Base-by-base conservation (phyloP, 805 yeast genomes). In the Lipomyces japonicus region DNA sequence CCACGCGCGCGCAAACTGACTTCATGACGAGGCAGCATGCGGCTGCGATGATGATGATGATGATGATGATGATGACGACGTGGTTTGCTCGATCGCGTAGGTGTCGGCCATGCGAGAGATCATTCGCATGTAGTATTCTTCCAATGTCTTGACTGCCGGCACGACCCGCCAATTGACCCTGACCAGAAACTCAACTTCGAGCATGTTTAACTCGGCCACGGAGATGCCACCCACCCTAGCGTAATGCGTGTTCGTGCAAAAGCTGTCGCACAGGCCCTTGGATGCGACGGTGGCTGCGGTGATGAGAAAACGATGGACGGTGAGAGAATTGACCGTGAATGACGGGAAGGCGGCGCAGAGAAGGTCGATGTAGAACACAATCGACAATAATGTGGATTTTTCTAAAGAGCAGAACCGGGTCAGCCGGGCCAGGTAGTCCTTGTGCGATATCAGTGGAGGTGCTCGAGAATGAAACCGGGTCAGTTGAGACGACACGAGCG, bases 201-300 rank as follows among this genome's bases (percentile, higher is more conserved):
- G 72, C 48, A 91, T 75, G 66, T 93, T 93, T 58, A 90, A 72
- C 64, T 89, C 97, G 51, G 81, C 76, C 42, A 84, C 71, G 38
- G 87, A 87, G 3, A 89, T 84, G 53, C 98, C 97, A 2, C 98
- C 98, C 18, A 93, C 97, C 65, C 85, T 86, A 10, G 97, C 95
- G 63, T 93, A 91, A 67, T 93, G 96, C 39, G 83, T 77, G 67
- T 90, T 91, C 14, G 96, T 88, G 68, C 93, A 90, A 68, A 93
- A 91, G 23, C 90, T 84, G 69, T 91, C 98, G 67, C 96, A 89
- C 57, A 89, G 74, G 1, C 95, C 91, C 65, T 91, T 91, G 57
- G 91, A 82, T 0, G 93, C 95, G 1, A 91, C 80, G 52, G 95
- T 86, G 0, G 96, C 89, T 1, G 96, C 93, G 0, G 96, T 90